Evolutionary conservation across 1,284 basidiomycete species (phyloP), one percentile per base, ranked within the genome.

Genomic region (Cutaneotrichosporon sp.): DNA sequence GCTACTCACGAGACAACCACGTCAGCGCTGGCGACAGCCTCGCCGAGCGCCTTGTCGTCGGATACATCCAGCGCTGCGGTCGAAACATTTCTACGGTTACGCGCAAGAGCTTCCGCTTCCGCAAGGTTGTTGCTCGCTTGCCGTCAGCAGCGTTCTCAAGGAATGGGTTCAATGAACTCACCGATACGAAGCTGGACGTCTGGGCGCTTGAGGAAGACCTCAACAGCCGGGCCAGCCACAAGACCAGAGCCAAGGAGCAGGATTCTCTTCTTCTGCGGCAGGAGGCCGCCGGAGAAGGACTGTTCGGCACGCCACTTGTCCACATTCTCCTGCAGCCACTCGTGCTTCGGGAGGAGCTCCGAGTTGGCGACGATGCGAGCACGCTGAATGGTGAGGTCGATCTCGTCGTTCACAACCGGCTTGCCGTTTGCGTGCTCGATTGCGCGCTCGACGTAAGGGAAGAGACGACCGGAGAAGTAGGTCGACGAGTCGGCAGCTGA

Each of bases 201-300:
- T 0, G 64, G 59, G 42, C 79, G 72, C 62, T 78, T 70, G 66
- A 81, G 76, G 46, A 93, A 81, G 66, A 87, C 82, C 55, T 87
- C 82, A 6, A 90, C 84, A 8, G 86, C 86, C 11, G 90, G 90
- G 3, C 85, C 84, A 12, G 90, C 88, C 20, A 93, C 92, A 83
- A 93, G 91, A 17, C 92, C 93, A 50, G 87, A 89, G 10, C 92
- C 92, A 4, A 96, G 79, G 60, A 97, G 78, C 25, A 97, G 74
- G 1, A 93, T 79, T 61, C 79, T 83, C 75, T 85, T 87, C 77
- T 84, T 84, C 44, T 50, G 39, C 12, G 54, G 43, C 10, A 41
- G n/a, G 3, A 39, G 52, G 43, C 25, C 17, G 27, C 45, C 41
- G 35, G 22, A 35, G 9, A 22, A 41, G 12, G 48, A 34, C 7